These are phyloP conservation scores for Polymyxa betae DNA, from an alignment of 208 protist species.

Conservation along the genomic window DNA sequence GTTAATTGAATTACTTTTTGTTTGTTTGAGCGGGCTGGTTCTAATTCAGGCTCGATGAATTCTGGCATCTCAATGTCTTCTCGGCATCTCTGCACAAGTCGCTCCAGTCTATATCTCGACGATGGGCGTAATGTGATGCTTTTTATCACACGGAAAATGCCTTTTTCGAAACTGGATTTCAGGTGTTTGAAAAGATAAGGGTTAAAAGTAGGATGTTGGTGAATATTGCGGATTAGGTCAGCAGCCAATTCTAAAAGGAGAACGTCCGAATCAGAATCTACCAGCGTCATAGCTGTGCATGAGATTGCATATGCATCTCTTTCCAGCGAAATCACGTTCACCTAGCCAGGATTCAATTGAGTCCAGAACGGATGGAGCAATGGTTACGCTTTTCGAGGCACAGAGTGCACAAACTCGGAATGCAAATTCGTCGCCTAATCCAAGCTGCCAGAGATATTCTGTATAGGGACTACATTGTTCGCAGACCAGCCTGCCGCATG, in stretches of 20 bases:
- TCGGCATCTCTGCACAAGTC: no score
- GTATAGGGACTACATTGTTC: not conserved
- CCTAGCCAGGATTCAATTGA: not conserved
- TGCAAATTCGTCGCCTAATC: not conserved
- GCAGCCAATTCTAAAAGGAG: not conserved
- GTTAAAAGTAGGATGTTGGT: not conserved
- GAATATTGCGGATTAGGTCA: not conserved
- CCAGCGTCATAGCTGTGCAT: not conserved
- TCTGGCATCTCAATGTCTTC: no score
- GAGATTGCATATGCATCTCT: not conserved
- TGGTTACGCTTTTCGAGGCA: not conserved
- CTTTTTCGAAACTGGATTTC: not conserved
- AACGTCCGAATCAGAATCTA: not conserved
- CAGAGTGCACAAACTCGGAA: not conserved
- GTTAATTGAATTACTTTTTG: no score
- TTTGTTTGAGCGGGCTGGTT: no score
- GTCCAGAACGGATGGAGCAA: not conserved
- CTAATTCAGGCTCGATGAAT: no score
- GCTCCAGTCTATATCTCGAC: no score
- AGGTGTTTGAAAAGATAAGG: not conserved
- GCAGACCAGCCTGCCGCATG: not conserved
- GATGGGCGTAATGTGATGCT: no score
- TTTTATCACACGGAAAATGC: not conserved
- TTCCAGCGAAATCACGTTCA: not conserved
- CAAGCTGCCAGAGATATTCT: not conserved